Percentiles rank a stretch among this genome's conserved stretches.
Conservation (phyloP, 2,329 filamentous ascomycete genomes). For the Cladosporium sp. region DNA sequence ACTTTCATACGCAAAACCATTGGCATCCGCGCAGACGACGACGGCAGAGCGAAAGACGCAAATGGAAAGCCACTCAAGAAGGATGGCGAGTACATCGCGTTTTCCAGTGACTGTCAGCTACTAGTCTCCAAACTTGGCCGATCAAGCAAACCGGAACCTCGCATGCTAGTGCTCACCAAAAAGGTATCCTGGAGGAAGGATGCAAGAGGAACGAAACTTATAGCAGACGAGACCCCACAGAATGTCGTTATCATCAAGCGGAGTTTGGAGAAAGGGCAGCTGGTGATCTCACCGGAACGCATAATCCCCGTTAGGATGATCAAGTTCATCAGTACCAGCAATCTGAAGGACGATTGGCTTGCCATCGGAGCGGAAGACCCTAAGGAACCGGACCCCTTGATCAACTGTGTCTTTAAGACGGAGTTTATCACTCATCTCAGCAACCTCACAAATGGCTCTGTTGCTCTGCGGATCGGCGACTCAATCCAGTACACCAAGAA, state of each 20-base stretch:
- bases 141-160: conserved; percentile 86
- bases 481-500: conserved; percentile 96
- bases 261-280: conserved; percentile 72
- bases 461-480: conserved; percentile 78
- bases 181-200: background rate
- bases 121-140: conserved; percentile 93
- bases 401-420: conserved; percentile 93
- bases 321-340: conserved; percentile 79
- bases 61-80: background rate
- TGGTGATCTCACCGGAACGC: conserved; percentile 75
- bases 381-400: conserved; percentile 86
- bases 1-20: too few relatives aligned
- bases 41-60: conserved; percentile 35
- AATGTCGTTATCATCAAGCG: conserved; percentile 89
- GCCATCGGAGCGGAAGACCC: conserved; percentile 83
- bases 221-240: conserved; percentile 38
- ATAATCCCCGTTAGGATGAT: conserved; percentile 80
- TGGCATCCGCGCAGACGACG: too few relatives aligned
- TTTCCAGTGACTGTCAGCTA: conserved; percentile 86
- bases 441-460: conserved; percentile 65
- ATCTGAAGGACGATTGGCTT: conserved; percentile 92
- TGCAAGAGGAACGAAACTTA: conserved; percentile 32
- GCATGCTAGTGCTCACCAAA: conserved; percentile 72
- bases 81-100: conserved; percentile 67
- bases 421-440: conserved; percentile 89